Base-by-base conservation (phyloP, 176 grass and related monocot genomes). In the Oryza longistaminata region DNA sequence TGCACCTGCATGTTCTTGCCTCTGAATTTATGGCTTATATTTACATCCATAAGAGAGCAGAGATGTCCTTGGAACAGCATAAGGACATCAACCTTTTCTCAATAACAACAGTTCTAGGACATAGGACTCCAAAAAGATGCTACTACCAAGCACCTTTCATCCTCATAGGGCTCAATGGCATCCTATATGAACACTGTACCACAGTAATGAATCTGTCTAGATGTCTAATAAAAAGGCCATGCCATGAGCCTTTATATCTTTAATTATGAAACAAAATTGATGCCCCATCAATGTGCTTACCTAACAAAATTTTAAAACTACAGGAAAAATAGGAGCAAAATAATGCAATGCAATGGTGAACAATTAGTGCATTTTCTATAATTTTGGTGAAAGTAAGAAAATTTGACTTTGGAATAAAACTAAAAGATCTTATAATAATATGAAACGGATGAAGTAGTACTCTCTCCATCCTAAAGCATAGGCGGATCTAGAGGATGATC, bases 1-100 rank as follows among this genome's bases (percentile, higher is more conserved):
- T 83, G 53, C 71, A 66, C 74, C 61, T 68, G 71, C 80, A 83
- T 88, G 80, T 66, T 78, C 53, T 83, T 64, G 76, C 72, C 73
- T 64, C 46, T 21, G 24, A 74, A 74, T 31, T 43, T 48, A 24
- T 50, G 26, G 31, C 29, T 48, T 15, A 53, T 6, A 21, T 21
- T 58, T 58, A 58, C 53, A n/a, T 58, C 58, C 22, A 62, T 22
- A 22, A 62, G 58, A 62, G 58, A 62, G n/a, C 21, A 62, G n/a
- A 62, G 58, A 62, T 62, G 58, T 62, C 70, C 70, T 52, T 75
- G 26, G 50, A 75, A 74, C 45, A 50, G 16, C 26, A 19, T 24
- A 74, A 74, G 71, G 24, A 49, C 44, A 49, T 15, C 46, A 49
- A 45, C 25, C 29, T 62, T 81, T 49, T 69, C 49, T 19, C 33